Conservation (phyloP, 2,329 filamentous ascomycete genomes). For the Claviceps sp. region DNA sequence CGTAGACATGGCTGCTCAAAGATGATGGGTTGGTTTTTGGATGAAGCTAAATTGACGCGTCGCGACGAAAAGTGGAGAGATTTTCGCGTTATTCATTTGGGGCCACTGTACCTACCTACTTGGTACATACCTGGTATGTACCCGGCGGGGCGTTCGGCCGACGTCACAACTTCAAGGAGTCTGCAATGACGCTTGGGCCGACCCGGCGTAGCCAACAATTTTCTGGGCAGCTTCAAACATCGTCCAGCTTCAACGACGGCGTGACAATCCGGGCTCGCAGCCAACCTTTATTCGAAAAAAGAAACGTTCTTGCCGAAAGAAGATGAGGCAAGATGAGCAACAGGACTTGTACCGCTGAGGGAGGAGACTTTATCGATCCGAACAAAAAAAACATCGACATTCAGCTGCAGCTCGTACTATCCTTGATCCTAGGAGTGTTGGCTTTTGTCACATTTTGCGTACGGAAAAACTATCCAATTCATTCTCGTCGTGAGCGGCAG, state of each 20-base stretch:
- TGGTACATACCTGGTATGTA: too few species aligned
- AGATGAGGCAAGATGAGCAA: constrained; percentile 4
- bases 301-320: neutral
- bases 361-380: constrained; percentile 12
- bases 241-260: neutral
- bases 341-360: constrained; percentile 4
- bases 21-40: too few species aligned
- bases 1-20: too few species aligned
- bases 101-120: too few species aligned
- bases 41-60: too few species aligned
- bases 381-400: constrained; percentile 27
- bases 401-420: constrained; percentile 58
- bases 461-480: constrained; percentile 16
- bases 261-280: neutral
- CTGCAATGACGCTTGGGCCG: too few species aligned
- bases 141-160: too few species aligned
- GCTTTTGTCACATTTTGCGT: constrained; percentile 70
- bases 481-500: neutral
- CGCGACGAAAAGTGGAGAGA: too few species aligned
- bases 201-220: too few species aligned
- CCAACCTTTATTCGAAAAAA: neutral
- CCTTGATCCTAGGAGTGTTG: constrained; percentile 51
- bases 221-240: neutral
- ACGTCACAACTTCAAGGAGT: too few species aligned
- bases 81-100: too few species aligned